Base-by-base conservation (phyloP, 805 yeast genomes). In the Blastobotrys americana region DNA sequence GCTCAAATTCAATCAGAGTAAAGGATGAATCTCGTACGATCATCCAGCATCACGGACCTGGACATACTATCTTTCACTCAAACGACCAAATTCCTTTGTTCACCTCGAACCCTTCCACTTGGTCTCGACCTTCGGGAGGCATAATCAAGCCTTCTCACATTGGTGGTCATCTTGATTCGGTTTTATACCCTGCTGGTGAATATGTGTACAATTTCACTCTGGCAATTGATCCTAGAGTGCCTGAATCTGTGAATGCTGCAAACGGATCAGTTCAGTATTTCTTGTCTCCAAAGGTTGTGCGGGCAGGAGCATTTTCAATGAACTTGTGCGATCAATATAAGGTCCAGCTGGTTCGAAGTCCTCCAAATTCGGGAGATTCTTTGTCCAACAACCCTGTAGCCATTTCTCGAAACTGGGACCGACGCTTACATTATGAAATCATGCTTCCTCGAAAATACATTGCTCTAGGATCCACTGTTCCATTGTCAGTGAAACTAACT, bases 311-410 rank as follows among this genome's bases (percentile, higher is more conserved):
- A 2, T 90, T 93, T 69, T 85, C 89, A 60, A 70, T 87, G 25
- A 84, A 82, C 55, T 63, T 93, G 22, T 57, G 66, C 5, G 90
- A 86, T 1, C 69, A 72, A 46, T 61, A 76, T 25, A 84, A 84
- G 1, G 71, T 93, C 1, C 71, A 70, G 1, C 68, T 93, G 9
- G 76, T 93, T 3, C 70, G 98, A 50, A 72, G 87, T 0, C 94
- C 90, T 5, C 72, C 86, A 1, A 87, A 84, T 48, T 45, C 40
- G 33, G 46, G 45, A 39, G 77, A 76, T 31, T 82, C 86, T 33
- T 73, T 82, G 19, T 96, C 89, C 58, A 80, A 84, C 53, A 97
- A 90, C 58, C 97, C 98, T 0, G 89, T 93, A 43, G 85, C 86
- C 4, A 87, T 93, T 28, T 74, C 83, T 22, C 73, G 95, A 45